Evolutionary conservation across 768 basidiomycete species (phyloP), one percentile per base, ranked within the genome.

Genomic region (Pleurotus pulmonarius): DNA sequence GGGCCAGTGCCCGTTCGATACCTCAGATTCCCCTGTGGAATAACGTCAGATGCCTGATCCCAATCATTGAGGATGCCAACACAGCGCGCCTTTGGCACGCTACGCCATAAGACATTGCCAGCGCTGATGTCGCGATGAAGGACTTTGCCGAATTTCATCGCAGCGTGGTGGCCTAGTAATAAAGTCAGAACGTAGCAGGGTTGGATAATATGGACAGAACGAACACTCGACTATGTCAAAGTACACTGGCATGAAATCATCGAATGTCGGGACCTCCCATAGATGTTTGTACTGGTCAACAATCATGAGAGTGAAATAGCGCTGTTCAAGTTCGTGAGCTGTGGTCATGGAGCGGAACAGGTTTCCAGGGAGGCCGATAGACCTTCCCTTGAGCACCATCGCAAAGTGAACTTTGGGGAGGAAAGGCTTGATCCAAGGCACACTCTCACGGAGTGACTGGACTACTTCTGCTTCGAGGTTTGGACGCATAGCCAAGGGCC

Each of bases 71-170:
- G 59, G 9, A 69, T 60, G 1, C 69, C 69, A 18, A 58, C 54
- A 9, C 60, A 58, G 3, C 7, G 5, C 44, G 29, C 9, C 29
- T 9, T 34, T 11, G 12, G 40, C 58, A 6, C 56, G 44, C 6
- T 45, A 39, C 15, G 16, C 34, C 26, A 63, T 69, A 71, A 69
- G 16, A 72, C 51, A 49, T 69, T 71, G 52, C 62, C 62, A 20
- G 64, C 62, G 59, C 72, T 69, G 47, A 73, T 52, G 56, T 73
- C 65, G 39, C 66, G 58, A 57, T 73, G 69, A 25, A 73, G 56
- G 16, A 71, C 60, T 4, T 56, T 48, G 1, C 61, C 63, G 22
- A 48, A 56, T 5, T 44, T 49, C 41, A 60, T 68, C 0, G 65
- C 64, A 44, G 60, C 60, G 48, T 65, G 60, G 46, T 70, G 69